A percentile compares a stretch with the other conserved stretches of the same genome.
phyloP scores from a whole-genome alignment of 1,284 basidiomycete species.

The Tetrapyrgos nigripes region DNA sequence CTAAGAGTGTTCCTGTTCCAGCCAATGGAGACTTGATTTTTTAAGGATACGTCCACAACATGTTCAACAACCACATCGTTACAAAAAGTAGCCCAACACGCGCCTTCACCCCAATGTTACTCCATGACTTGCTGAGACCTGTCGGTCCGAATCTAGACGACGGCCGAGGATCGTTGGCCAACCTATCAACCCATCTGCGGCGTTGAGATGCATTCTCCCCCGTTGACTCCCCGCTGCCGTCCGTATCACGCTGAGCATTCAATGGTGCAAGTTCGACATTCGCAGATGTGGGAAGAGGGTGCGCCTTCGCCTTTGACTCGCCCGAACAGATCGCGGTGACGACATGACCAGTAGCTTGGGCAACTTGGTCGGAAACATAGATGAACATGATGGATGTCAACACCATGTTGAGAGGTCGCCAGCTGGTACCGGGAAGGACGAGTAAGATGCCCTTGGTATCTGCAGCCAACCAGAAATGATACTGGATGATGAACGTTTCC shows the following conservation, averaged over 20 bases:
- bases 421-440: constrained; percentile 76
- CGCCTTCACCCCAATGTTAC: constrained; percentile 38
- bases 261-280: constrained; percentile 13
- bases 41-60: constrained; percentile 60
- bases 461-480: constrained; percentile 87
- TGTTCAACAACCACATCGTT: constrained; percentile 63
- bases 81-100: constrained; percentile 41
- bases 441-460: constrained; percentile 88
- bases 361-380: constrained; percentile 79
- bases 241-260: not conserved
- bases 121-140: not conserved
- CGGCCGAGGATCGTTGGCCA: constrained; percentile 43
- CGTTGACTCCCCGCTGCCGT: not conserved
- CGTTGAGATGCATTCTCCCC: constrained; percentile 26
- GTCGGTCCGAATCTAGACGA: not conserved
- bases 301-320: constrained; percentile 11
- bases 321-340: constrained; percentile 73
- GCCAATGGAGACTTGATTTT: too few relatives aligned
- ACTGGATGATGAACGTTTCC: constrained; percentile 90
- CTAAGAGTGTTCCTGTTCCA: too few relatives aligned
- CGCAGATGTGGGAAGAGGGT: constrained; percentile 19
- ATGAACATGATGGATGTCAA: constrained; percentile 80
- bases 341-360: constrained; percentile 76
- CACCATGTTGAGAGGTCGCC: constrained; percentile 79
- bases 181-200: constrained; percentile 58